phyloP scores from a whole-genome alignment of 495 filamentous ascomycete species.

The Penicillium samsonianum region DNA sequence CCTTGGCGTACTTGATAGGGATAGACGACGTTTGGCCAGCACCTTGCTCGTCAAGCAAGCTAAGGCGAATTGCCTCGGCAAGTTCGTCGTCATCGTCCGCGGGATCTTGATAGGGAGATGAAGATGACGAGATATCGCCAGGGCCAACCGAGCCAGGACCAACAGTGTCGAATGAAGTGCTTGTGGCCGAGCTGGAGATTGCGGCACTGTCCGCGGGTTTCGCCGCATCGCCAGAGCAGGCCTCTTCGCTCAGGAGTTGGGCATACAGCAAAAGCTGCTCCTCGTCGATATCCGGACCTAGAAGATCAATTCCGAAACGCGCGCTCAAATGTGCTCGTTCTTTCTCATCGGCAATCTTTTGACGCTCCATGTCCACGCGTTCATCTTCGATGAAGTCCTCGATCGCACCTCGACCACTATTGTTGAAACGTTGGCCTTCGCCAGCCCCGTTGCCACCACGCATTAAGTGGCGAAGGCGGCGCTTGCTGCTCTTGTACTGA shows the following conservation, averaged over 20 bases:
- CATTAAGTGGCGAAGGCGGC: conserved; percentile 58
- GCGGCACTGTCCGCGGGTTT: conserved; percentile 49
- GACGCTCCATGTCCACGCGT: conserved; percentile 73
- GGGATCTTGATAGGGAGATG: conserved; percentile 41
- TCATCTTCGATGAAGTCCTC: conserved; percentile 83
- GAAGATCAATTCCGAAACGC: conserved; percentile 78
- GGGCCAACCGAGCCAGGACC: conserved; percentile 53
- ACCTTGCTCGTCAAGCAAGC: conserved; percentile 57
- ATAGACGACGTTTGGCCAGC: conserved; percentile 43
- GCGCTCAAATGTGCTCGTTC: conserved; percentile 67
- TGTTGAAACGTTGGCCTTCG: conserved; percentile 57
- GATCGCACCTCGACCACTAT: conserved; percentile 61
- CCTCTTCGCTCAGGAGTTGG: conserved; percentile 81
- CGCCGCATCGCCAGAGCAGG: conserved; percentile 61
- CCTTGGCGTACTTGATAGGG: conserved; percentile 55
- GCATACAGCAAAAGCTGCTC: conserved; percentile 91
- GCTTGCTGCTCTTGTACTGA: conserved; percentile 64
- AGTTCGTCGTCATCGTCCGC: conserved; percentile 67
- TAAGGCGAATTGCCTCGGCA: conserved; percentile 77
- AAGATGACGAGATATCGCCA: conserved; percentile 45
- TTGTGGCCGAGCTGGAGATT: conserved; percentile 49
- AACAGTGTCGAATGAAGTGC: conserved; percentile 44
- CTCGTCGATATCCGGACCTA: conserved; percentile 71
- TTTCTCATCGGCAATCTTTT: conserved; percentile 61
- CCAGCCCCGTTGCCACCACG: conserved; percentile 58